Base-by-base conservation (phyloP, 805 yeast species). In the Candida koratica region DNA sequence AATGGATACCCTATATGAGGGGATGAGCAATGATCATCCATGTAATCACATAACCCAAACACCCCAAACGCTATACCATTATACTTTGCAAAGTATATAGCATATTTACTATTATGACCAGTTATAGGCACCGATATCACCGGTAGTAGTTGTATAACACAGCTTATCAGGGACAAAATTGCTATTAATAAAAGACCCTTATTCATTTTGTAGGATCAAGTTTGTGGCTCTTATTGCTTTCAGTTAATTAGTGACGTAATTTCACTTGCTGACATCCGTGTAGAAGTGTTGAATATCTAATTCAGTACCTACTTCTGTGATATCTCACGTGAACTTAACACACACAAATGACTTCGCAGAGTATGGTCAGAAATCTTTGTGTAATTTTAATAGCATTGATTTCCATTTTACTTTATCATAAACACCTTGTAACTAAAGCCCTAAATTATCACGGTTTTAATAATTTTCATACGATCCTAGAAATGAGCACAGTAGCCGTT, bases 121-220 rank as follows among this genome's bases (percentile, higher is more conserved):
- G 69, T 61, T 6, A 67, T 38, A 5, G 73, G 73, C 9, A 67
- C 73, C 7, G 69, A 57, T 17, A 67, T 54, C 24, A 67, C 62
- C 20, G 68, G 64, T 12, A 67, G 52, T 10, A 67, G 45, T 47
- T 67, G 71, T 13, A 67, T 42, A 10, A 53, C 56, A 28, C 57
- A 46, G 42, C 67, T 61, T 25, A 62, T 36, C 11, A 53, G 39
- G 28, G 58, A 45, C 8, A 61, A 46, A n/a, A 52, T 35, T 8
- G 55, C 55, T 16, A 64, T 48, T 17, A 56, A 48, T 18, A 56
- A 31, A 10, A 61, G 46, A 4, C 62, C 60, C 37, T 58, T 56
- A 38, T 56, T 52, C 67, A 61, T 58, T 4, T 10, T 5, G 16
- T 7, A 7, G 11, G 6, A 10, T n/a, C n/a, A n/a, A 12, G 16